Evolutionary conservation across 176 grass and related monocot species (phyloP).

Genomic region (Urochloa ruziziensis): DNA sequence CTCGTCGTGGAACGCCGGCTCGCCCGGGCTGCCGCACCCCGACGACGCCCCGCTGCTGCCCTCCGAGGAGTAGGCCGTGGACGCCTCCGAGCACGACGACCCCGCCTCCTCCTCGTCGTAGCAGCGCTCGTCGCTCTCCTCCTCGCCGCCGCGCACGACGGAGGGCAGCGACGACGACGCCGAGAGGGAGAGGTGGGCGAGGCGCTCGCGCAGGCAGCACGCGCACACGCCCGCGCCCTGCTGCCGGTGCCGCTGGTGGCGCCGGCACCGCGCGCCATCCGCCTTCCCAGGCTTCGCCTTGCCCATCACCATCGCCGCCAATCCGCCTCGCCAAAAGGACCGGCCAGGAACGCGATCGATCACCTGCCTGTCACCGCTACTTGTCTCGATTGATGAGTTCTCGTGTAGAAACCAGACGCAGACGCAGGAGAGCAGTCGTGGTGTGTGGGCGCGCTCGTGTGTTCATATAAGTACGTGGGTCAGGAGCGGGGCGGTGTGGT

Average conservation of each 20-base stretch:
- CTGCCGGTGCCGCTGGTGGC: slow-evolving; percentile 51
- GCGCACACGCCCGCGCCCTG: slow-evolving; percentile 60
- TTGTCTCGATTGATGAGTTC: no score
- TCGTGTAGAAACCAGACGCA: neutral
- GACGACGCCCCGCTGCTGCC: slow-evolving; percentile 5
- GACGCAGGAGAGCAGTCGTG: neutral
- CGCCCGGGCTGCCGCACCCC: slow-evolving; percentile 26
- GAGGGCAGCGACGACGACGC: slow-evolving; percentile 41
- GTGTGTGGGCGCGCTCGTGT: neutral
- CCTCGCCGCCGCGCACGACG: slow-evolving; percentile 12
- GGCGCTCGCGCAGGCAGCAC: slow-evolving; percentile 70
- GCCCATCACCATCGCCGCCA: slow-evolving; percentile 21
- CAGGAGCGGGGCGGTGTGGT: no score
- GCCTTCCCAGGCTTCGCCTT: slow-evolving; percentile 13
- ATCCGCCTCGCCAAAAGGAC: neutral
- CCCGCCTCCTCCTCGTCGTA: neutral
- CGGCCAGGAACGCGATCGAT: neutral
- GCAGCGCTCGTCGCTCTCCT: neutral
- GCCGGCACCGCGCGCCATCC: slow-evolving; percentile 46
- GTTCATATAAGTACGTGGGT: slow-evolving; percentile 14
- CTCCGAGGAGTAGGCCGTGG: slow-evolving; percentile 37
- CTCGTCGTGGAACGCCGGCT: slow-evolving; percentile 44
- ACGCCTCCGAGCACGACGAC: slow-evolving; percentile 41
- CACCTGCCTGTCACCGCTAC: neutral
- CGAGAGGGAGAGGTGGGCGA: slow-evolving; percentile 45